Conservation (phyloP, 768 basidiomycete species). For the Agaricus blazei region DNA sequence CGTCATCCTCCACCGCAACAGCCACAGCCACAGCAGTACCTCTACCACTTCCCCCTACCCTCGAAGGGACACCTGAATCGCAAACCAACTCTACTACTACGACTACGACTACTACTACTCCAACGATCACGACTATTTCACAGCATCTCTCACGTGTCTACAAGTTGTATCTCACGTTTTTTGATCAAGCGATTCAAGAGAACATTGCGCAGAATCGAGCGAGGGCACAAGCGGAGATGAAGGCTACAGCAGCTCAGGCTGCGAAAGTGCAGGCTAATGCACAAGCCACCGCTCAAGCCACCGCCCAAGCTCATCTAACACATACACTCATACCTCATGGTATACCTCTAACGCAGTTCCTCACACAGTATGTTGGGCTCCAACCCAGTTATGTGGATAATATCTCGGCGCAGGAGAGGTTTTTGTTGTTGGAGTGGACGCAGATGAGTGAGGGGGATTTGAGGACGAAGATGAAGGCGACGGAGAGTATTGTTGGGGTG, state of each 20-base stretch:
- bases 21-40: background rate
- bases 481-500: background rate
- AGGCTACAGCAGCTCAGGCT: background rate
- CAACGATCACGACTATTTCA: background rate
- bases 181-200: constrained; percentile 7
- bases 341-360: constrained; percentile 5
- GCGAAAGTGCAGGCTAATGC: background rate
- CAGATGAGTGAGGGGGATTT: constrained; percentile 5
- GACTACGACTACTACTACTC: too few relatives aligned
- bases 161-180: constrained; percentile 8
- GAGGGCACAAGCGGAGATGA: constrained; percentile 5
- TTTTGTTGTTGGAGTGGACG: constrained; percentile 6
- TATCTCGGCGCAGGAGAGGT: background rate
- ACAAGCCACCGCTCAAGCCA: background rate
- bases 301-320: background rate
- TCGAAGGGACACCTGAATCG: too few relatives aligned
- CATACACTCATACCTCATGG: constrained; percentile 7
- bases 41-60: background rate
- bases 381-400: background rate
- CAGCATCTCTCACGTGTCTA: constrained; percentile 6
- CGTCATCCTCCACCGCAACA: background rate
- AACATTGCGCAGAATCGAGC: constrained; percentile 8
- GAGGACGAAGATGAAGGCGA: background rate
- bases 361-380: constrained; percentile 4
- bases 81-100: too few relatives aligned